A percentile compares a stretch with the other conserved stretches of the same genome.
Evolutionary conservation across 257 asterid species (phyloP).

Genomic region (Solanum tarijense): DNA sequence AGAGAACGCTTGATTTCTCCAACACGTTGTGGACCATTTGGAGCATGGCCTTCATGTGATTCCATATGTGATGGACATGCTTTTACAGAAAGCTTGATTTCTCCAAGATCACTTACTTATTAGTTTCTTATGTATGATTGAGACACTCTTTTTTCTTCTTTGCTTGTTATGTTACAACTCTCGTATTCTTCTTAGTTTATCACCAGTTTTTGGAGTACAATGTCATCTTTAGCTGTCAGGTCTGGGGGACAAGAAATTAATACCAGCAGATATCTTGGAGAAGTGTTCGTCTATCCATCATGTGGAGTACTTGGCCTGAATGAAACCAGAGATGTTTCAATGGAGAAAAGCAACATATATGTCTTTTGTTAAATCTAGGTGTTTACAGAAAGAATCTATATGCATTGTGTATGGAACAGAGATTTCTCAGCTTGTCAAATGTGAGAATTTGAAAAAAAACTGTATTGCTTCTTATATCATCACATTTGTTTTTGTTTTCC

Average conservation of each 20-base stretch:
- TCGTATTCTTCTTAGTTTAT: neutral
- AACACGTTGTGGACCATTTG: neutral
- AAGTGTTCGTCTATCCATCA: neutral
- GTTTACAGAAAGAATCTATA: neutral
- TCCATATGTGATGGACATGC: neutral
- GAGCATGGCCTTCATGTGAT: neutral
- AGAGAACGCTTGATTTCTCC: neutral
- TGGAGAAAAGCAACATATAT: neutral
- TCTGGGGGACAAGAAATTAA: neutral
- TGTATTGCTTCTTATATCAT: neutral
- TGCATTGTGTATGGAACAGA: neutral
- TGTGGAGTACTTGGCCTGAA: neutral
- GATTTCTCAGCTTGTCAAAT: neutral
- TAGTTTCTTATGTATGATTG: neutral
- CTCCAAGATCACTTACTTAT: neutral
- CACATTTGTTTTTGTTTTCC: neutral
- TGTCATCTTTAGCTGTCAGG: neutral
- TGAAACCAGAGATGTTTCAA: neutral
- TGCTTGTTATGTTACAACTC: neutral
- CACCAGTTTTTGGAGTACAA: neutral
- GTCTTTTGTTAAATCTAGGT: neutral
- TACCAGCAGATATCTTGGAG: neutral
- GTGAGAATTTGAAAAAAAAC: neutral
- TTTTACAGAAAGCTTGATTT: neutral
- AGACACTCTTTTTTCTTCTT: neutral